phyloP scores from a whole-genome alignment of 495 filamentous ascomycete genomes.

The Terfezia claveryi region DNA sequence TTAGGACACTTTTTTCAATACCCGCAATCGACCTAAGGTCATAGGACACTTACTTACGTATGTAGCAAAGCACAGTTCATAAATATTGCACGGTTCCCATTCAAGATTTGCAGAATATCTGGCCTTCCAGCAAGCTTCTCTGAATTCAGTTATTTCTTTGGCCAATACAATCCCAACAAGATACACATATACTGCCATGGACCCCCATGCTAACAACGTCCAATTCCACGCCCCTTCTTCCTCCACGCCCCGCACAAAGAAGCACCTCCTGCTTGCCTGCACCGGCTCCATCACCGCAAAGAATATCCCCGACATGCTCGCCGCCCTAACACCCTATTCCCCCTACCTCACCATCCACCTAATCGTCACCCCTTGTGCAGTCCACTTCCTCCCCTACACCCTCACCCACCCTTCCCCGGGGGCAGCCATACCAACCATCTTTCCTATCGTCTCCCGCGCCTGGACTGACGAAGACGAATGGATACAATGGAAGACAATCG shows the following conservation, averaged over 20 bases:
- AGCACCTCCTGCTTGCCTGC: constrained; percentile 53
- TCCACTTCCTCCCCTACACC: constrained; percentile 49
- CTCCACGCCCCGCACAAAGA: too few species aligned
- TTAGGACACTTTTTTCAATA: too few species aligned
- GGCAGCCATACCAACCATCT: constrained; percentile 4
- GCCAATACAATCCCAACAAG: too few species aligned
- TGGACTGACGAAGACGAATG: constrained; percentile 55
- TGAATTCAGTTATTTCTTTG: neutral
- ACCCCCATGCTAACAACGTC: too few species aligned
- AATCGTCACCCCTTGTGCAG: constrained; percentile 48
- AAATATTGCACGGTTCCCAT: too few species aligned
- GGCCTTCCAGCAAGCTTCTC: too few species aligned
- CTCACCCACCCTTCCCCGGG: constrained; percentile 40
- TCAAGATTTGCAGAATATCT: too few species aligned
- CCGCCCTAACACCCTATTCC: constrained; percentile 30
- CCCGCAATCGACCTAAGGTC: too few species aligned
- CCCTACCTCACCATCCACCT: constrained; percentile 47
- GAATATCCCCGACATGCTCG: constrained; percentile 56
- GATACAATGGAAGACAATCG: constrained; percentile 26
- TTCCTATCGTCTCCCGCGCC: constrained; percentile 34
- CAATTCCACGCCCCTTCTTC: too few species aligned
- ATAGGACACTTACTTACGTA: too few species aligned
- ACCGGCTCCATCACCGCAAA: constrained; percentile 69
- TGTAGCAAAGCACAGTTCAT: too few species aligned
- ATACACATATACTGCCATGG: neutral